Percentiles rank a stretch among this genome's conserved stretches.
phyloP scores from a whole-genome alignment of 495 filamentous ascomycete genomes.

The Tuber melanosporum region DNA sequence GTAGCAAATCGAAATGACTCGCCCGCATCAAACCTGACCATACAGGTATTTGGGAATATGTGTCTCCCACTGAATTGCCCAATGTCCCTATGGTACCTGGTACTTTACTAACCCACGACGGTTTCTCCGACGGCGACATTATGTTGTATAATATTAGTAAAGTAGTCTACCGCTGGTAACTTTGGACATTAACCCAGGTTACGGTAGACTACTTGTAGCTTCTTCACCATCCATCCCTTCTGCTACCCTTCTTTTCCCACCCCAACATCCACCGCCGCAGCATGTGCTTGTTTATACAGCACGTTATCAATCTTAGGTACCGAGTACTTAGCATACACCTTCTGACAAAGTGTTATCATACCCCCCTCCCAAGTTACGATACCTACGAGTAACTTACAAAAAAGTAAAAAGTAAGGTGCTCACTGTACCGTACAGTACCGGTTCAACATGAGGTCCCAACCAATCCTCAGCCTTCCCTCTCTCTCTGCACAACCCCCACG shows the following conservation, averaged over 20 bases:
- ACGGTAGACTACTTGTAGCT: neutral
- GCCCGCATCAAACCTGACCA: neutral
- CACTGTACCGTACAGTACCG: too few species aligned
- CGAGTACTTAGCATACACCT: neutral
- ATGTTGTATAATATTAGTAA: too few species aligned
- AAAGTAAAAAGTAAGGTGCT: neutral
- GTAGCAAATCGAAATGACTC: neutral
- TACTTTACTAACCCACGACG: neutral
- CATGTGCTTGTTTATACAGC: neutral
- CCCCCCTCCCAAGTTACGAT: neutral
- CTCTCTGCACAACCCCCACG: neutral
- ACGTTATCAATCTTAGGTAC: neutral
- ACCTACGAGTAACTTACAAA: neutral
- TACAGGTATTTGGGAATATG: neutral
- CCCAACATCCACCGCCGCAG: neutral
- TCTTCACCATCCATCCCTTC: neutral
- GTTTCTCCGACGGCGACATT: neutral
- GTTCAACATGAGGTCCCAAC: neutral
- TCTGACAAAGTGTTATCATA: neutral
- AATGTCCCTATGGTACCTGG: neutral
- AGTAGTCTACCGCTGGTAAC: neutral
- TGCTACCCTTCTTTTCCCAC: neutral
- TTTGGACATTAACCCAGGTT: neutral
- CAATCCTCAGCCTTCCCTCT: neutral
- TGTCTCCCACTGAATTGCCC: neutral